A percentile compares a stretch with the other conserved stretches of the same genome.
Evolutionary conservation across 1,284 basidiomycete genomes (phyloP).

Genomic region (Volvariella volvacea): DNA sequence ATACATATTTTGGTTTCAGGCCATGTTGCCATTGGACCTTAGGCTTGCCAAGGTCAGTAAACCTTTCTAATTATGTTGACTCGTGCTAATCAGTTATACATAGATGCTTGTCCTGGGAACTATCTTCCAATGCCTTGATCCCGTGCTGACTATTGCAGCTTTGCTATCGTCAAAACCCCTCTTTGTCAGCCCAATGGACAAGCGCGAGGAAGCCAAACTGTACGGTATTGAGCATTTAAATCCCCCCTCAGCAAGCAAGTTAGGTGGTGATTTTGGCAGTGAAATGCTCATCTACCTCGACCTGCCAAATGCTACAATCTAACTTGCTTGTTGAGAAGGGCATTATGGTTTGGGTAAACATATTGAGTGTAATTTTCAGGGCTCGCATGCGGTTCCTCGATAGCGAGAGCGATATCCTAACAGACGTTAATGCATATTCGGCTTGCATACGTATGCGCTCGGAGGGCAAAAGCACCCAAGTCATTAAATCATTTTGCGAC

Average conservation of each 20-base stretch:
- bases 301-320: background rate
- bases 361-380: constrained; percentile 27
- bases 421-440: constrained; percentile 75
- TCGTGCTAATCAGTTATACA: too few relatives aligned
- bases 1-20: constrained; percentile 31
- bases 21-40: constrained; percentile 84
- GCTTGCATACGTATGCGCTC: constrained; percentile 51
- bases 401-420: constrained; percentile 83
- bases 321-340: too few relatives aligned
- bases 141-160: constrained; percentile 78
- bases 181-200: constrained; percentile 78
- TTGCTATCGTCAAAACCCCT: constrained; percentile 83
- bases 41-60: constrained; percentile 71
- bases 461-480: constrained; percentile 39
- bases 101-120: constrained; percentile 84
- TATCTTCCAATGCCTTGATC: constrained; percentile 75
- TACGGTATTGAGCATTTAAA: too few relatives aligned
- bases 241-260: too few relatives aligned
- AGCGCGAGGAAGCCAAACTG: constrained; percentile 73
- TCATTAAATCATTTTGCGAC: constrained; percentile 68
- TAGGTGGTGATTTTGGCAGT: too few relatives aligned
- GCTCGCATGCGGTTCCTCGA: constrained; percentile 64
- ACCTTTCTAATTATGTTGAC: background rate
- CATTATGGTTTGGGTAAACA: too few relatives aligned
- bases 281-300: too few relatives aligned